Evolutionary conservation across 2,329 filamentous ascomycete species (phyloP).

Genomic region (Bipolaris victoriae): DNA sequence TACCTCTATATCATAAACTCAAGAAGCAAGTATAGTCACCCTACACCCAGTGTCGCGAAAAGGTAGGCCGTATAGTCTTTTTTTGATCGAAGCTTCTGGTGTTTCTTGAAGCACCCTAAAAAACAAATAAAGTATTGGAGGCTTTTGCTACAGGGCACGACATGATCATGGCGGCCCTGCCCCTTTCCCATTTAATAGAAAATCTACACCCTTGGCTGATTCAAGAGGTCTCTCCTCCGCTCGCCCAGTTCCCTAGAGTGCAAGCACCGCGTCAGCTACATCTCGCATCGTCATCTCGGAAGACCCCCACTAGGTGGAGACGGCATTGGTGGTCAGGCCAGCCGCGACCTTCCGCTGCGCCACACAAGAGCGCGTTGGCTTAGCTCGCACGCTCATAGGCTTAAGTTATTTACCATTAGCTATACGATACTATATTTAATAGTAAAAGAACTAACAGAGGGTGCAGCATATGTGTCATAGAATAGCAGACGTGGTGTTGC

Average conservation of each 20-base stretch:
- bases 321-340: constrained; percentile 4
- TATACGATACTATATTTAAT: neutral
- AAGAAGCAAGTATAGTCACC: neutral
- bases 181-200: constrained; percentile 4
- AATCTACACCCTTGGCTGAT: neutral
- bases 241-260: neutral
- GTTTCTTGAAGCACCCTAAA: neutral
- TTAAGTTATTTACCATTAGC: neutral
- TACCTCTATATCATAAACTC: neutral
- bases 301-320: constrained; percentile 1
- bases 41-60: neutral
- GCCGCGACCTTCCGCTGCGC: constrained; percentile 8
- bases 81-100: neutral
- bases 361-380: neutral
- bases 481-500: neutral
- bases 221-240: neutral
- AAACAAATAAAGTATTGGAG: neutral
- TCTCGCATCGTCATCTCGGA: constrained; percentile 10
- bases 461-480: neutral
- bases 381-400: neutral
- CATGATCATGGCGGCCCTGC: neutral
- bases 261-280: constrained; percentile 6
- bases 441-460: neutral
- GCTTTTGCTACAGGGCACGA: constrained; percentile 1
- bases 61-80: neutral